Base-by-base conservation (phyloP, 116 monocot species). In the Cymodocea nodosa region DNA sequence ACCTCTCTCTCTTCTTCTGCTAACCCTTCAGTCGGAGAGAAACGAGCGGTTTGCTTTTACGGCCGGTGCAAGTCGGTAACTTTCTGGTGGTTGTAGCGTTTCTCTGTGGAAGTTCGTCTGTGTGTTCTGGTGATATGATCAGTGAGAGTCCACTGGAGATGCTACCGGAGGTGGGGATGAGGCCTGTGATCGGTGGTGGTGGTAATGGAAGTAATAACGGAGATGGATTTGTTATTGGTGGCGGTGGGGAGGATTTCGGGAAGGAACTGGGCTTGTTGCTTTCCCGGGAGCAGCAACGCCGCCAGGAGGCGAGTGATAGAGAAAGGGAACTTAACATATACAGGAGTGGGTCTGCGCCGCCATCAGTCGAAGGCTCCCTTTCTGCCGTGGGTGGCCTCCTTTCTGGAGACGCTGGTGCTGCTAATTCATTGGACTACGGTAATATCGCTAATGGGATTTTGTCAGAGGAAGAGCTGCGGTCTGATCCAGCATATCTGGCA, bases 291-390 rank as follows among this genome's bases (percentile, higher is more conserved):
- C 44, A 44, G 44, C 9, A 44, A 44, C 44, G 12, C 12, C 12
- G 44, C 52, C 77, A 75, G 50, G 87, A 82, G 35, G 79, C 75
- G 20, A 53, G 56, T 23, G 89, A 93, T 72, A 70, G 80, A 16
- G 87, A 87, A 40, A 70, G 81, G 34, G 88, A 88, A 67, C 79
- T 93, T 15, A 81, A 73, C 60, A 66, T 82, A n/a, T 89, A 74
- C 62, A 23, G 89, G 59, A 89, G 94, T 44, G 94, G 94, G 16
- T 90, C 87, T 0, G 87, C 87, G 9, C 90, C 90, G 44, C 44
- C 44, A 1, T 10, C 6, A 0, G 7, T 1, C 12, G 44, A 44
- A 44, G 44, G 3, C 1, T 44, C 44, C 7, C 11, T 44, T 44
- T 44, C 44, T 44, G 44, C 12, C 12, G 44, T 8, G 12, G 44